Percentiles rank a stretch among this genome's conserved stretches.
Evolutionary conservation across 2,329 filamentous ascomycete species (phyloP).

Genomic region (Ophiosphaerella korrae): DNA sequence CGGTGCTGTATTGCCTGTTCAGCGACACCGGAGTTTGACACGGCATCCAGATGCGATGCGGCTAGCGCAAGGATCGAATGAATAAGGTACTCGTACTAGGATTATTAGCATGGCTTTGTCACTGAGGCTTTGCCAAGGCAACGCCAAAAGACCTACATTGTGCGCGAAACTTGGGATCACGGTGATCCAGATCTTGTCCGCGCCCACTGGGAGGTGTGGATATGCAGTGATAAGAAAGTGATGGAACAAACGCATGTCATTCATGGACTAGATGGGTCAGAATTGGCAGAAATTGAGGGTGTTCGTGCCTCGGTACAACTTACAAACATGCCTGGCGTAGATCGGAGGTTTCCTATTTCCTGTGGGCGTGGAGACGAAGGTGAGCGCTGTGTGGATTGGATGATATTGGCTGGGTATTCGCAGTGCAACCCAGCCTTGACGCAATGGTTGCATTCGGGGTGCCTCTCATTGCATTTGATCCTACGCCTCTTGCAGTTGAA

Average conservation of each 20-base stretch:
- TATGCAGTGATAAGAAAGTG: conserved; percentile 67
- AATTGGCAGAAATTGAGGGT: not conserved
- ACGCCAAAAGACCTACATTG: conserved; percentile 54
- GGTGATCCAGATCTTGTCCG: conserved; percentile 69
- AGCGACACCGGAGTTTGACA: conserved; percentile 57
- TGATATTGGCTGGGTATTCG: conserved; percentile 61
- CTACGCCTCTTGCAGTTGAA: conserved; percentile 70
- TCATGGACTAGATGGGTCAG: conserved; percentile 42
- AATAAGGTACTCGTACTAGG: conserved; percentile 69
- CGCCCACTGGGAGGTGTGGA: conserved; percentile 68
- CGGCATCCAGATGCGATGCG: conserved; percentile 66
- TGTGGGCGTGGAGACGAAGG: conserved; percentile 29
- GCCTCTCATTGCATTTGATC: conserved; percentile 73
- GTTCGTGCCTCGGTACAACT: conserved; percentile 21
- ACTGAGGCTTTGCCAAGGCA: not conserved
- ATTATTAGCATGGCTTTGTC: conserved; percentile 12
- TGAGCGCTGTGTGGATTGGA: conserved; percentile 33
- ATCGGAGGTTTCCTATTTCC: conserved; percentile 35
- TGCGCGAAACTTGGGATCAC: conserved; percentile 71
- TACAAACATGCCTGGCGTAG: conserved; percentile 41
- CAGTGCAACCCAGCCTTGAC: conserved; percentile 66
- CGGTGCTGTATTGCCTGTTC: conserved; percentile 67
- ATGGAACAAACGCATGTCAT: conserved; percentile 72
- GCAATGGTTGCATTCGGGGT: conserved; percentile 67
- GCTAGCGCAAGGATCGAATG: conserved; percentile 72